phyloP scores from a whole-genome alignment of 495 filamentous ascomycete genomes.

The Daldinia grandis region DNA sequence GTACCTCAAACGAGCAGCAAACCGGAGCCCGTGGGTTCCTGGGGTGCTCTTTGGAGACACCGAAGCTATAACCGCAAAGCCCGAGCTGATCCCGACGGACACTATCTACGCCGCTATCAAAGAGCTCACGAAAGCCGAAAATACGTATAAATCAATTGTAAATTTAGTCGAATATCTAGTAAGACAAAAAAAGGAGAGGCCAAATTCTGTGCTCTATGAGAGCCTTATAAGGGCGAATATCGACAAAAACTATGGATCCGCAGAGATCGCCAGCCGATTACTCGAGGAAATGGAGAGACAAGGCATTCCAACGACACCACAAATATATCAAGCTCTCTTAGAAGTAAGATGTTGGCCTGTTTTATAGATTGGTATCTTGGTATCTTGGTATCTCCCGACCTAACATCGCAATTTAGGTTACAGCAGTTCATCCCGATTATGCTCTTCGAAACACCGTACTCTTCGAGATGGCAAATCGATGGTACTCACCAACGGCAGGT shows the following conservation, averaged over 20 bases:
- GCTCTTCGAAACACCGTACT: slow-evolving; percentile 75
- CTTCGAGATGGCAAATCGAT: slow-evolving; percentile 71
- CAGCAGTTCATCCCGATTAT: slow-evolving; percentile 88
- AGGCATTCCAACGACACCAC: slow-evolving; percentile 67
- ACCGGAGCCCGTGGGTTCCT: slow-evolving; percentile 42
- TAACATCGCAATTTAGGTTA: slow-evolving; percentile 58
- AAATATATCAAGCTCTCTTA: slow-evolving; percentile 74
- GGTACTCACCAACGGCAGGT: slow-evolving; percentile 69
- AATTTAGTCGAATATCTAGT: slow-evolving; percentile 66
- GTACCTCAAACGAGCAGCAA: slow-evolving; percentile 41
- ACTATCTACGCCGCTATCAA: slow-evolving; percentile 60
- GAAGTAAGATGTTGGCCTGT: slow-evolving; percentile 58
- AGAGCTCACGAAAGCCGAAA: slow-evolving; percentile 43
- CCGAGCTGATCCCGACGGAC: slow-evolving; percentile 40
- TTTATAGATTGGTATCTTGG: neutral
- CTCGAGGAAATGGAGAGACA: slow-evolving; percentile 73
- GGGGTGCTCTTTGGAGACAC: slow-evolving; percentile 19
- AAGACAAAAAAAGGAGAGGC: slow-evolving; percentile 65
- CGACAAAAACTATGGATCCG: slow-evolving; percentile 68
- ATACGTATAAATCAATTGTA: slow-evolving; percentile 44
- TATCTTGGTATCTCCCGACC: neutral
- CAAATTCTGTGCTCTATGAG: slow-evolving; percentile 73
- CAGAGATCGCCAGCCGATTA: slow-evolving; percentile 64
- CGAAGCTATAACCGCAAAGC: slow-evolving; percentile 28
- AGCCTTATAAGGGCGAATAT: slow-evolving; percentile 76